Evolutionary conservation across 1,284 basidiomycete species (phyloP).

Genomic region (Clitocybe nebularis): DNA sequence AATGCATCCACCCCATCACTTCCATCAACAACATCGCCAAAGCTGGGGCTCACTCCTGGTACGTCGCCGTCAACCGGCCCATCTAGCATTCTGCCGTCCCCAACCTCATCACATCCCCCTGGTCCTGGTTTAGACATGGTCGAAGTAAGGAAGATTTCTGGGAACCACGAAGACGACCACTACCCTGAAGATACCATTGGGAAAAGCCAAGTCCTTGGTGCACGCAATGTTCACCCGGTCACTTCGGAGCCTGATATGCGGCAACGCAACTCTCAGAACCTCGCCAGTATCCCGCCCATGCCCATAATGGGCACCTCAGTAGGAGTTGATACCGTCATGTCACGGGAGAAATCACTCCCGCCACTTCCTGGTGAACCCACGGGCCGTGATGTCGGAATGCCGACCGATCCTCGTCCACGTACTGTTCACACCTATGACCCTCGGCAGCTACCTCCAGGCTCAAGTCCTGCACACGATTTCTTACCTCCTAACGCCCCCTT

Average conservation of each 20-base stretch:
- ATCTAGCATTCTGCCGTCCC: slow-evolving; percentile 69
- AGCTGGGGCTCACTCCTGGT: slow-evolving; percentile 46
- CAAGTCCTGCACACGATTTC: slow-evolving; percentile 44
- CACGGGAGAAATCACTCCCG: slow-evolving; percentile 71
- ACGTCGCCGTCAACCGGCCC: slow-evolving; percentile 69
- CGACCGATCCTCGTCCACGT: slow-evolving; percentile 44
- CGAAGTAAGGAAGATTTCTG: slow-evolving; percentile 38
- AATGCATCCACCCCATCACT: slow-evolving; percentile 69
- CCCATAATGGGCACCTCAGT: slow-evolving; percentile 29
- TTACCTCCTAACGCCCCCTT: slow-evolving; percentile 62
- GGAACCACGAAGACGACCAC: slow-evolving; percentile 35
- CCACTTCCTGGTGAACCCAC: slow-evolving; percentile 62
- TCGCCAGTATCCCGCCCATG: slow-evolving; percentile 22
- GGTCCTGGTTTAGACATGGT: slow-evolving; percentile 52
- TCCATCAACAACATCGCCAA: slow-evolving; percentile 54
- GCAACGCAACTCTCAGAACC: slow-evolving; percentile 34
- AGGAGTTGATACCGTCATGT: slow-evolving; percentile 30
- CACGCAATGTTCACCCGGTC: slow-evolving; percentile 44
- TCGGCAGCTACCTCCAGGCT: slow-evolving; percentile 38
- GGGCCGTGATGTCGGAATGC: slow-evolving; percentile 29
- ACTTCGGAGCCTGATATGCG: slow-evolving; percentile 61
- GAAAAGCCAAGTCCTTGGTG: slow-evolving; percentile 25
- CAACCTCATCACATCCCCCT: slow-evolving; percentile 60
- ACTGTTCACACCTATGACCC: slow-evolving; percentile 64
- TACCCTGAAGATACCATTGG: slow-evolving; percentile 30